A percentile compares a stretch with the other conserved stretches of the same genome.
Conservation (phyloP, 768 basidiomycete genomes). For the Tremella yokohamensis region DNA sequence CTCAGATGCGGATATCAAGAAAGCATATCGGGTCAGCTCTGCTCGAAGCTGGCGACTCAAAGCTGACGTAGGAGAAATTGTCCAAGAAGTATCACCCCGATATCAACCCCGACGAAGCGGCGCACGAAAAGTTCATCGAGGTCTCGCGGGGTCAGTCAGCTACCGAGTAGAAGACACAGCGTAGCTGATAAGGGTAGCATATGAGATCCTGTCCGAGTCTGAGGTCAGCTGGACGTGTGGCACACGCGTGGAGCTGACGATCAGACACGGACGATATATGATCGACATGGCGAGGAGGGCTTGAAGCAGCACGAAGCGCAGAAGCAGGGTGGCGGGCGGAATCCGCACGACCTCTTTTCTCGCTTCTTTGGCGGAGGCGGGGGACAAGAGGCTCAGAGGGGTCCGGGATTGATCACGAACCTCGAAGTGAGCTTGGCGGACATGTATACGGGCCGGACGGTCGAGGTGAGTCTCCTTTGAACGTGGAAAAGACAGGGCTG, state of each 20-base stretch:
- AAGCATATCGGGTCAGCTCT: conserved; percentile 67
- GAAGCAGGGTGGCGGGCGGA: conserved; percentile 64
- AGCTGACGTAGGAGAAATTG: conserved; percentile 54
- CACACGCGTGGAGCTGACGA: conserved; percentile 5
- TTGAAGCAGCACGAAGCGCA: conserved; percentile 74
- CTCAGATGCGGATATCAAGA: conserved; percentile 81
- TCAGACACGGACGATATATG: conserved; percentile 90
- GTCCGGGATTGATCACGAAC: conserved; percentile 52
- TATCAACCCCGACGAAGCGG: conserved; percentile 78
- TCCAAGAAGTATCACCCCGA: conserved; percentile 90
- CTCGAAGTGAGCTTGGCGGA: conserved; percentile 77
- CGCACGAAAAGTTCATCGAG: conserved; percentile 82
- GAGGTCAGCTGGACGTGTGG: conserved; percentile 57
- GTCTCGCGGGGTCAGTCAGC: conserved; percentile 71
- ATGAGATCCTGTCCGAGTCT: conserved; percentile 86
- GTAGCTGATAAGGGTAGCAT: conserved; percentile 57
- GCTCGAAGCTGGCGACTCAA: background rate
- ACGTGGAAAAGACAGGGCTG: background rate
- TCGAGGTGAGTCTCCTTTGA: conserved; percentile 61
- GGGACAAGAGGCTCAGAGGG: conserved; percentile 47
- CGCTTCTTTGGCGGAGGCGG: conserved; percentile 74
- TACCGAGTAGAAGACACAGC: background rate
- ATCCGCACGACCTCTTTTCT: conserved; percentile 93
- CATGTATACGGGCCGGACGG: conserved; percentile 78
- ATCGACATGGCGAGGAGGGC: conserved; percentile 88